Conservation (phyloP, 2,329 filamentous ascomycete species). For the Colletotrichum tropicicola region DNA sequence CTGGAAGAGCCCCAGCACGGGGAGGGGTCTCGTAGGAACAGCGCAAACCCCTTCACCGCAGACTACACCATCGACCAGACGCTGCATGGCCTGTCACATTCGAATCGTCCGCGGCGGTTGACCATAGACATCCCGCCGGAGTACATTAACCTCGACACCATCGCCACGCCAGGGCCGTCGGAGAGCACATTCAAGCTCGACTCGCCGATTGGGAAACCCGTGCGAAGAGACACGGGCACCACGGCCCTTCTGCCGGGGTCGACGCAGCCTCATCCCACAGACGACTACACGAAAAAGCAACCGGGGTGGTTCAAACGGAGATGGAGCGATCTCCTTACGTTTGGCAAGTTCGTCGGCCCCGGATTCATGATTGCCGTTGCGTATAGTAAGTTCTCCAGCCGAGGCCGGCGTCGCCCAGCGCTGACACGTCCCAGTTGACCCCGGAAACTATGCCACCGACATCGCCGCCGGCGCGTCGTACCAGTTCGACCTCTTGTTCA, state of each 20-base stretch:
- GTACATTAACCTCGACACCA: conserved; percentile 4
- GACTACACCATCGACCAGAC: conserved; percentile 29
- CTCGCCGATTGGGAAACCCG: not conserved
- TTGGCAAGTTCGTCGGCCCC: conserved; percentile 62
- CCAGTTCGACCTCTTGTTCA: conserved; percentile 72
- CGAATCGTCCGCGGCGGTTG: conserved; percentile 9
- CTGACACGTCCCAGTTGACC: conserved; percentile 53
- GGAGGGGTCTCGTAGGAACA: conserved; percentile 6
- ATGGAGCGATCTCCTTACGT: conserved; percentile 6
- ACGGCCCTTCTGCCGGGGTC: not conserved
- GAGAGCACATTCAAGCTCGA: conserved; percentile 1
- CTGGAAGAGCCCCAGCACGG: conserved; percentile 16
- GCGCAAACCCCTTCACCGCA: conserved; percentile 20
- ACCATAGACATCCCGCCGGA: conserved; percentile 18
- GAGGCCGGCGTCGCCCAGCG: too few relatives aligned
- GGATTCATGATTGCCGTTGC: conserved; percentile 72
- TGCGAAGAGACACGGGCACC: not conserved
- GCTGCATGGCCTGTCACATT: conserved; percentile 10
- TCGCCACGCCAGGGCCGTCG: conserved; percentile 14
- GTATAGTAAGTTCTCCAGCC: conserved; percentile 56
- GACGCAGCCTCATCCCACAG: not conserved
- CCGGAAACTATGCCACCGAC: conserved; percentile 76
- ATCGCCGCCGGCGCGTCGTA: conserved; percentile 74
- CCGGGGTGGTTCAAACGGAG: not conserved
- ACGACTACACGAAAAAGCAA: not conserved